Evolutionary conservation across 768 basidiomycete species (phyloP).

Genomic region (Lactifluus pinguis): DNA sequence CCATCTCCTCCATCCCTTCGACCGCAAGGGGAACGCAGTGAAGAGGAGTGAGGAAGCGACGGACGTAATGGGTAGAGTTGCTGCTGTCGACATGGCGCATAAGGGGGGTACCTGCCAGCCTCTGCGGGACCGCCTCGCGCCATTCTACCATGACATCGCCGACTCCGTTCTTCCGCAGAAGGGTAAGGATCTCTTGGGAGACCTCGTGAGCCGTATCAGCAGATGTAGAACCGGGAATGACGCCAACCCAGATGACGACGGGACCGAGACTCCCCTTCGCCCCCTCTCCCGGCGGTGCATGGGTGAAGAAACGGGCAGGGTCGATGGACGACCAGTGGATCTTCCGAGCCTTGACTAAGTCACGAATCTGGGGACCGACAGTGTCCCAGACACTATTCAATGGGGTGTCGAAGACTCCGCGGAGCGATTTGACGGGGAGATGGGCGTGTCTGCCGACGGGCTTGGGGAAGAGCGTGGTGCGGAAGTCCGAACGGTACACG

Average conservation of each 20-base stretch:
- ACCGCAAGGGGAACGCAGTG: background rate
- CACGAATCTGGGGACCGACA: slow-evolving; percentile 10
- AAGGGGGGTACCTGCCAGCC: background rate
- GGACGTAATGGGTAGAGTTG: background rate
- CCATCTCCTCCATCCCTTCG: background rate
- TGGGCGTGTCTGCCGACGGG: background rate
- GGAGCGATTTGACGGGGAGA: slow-evolving; percentile 6
- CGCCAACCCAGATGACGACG: slow-evolving; percentile 21
- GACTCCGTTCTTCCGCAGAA: background rate
- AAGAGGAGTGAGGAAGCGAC: background rate
- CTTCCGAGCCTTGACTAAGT: background rate
- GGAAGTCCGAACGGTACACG: slow-evolving; percentile 5
- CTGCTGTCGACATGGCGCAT: background rate
- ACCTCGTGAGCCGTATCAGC: slow-evolving; percentile 17
- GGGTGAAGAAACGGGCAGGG: background rate
- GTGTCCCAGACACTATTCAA: slow-evolving; percentile 10
- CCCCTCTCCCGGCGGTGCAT: background rate
- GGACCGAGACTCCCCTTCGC: slow-evolving; percentile 18
- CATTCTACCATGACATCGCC: background rate
- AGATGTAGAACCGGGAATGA: slow-evolving; percentile 18
- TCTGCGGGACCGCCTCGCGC: background rate
- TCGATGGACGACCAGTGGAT: background rate
- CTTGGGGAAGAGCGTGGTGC: background rate
- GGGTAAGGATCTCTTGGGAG: slow-evolving; percentile 17
- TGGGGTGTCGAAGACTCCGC: slow-evolving; percentile 11